Evolutionary conservation across 805 yeast genomes (phyloP).

Genomic region (Maudiozyma pseudohumilis): DNA sequence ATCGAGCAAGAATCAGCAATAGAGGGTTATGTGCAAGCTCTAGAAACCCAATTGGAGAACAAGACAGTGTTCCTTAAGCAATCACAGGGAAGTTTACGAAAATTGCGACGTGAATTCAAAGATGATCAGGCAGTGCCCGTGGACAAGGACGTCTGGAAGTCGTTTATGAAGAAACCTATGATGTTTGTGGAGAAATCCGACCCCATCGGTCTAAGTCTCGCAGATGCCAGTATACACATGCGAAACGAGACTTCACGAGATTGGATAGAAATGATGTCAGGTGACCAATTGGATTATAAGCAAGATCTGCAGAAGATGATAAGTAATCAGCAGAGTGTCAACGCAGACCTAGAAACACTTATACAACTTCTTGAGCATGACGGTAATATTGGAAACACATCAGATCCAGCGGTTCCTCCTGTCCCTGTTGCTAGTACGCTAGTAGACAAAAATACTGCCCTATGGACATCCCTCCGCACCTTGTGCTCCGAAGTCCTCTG

Average conservation of each 20-base stretch:
- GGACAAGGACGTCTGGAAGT: conserved; percentile 9
- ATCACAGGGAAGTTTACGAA: conserved; percentile 13
- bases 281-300: conserved; percentile 3
- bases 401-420: background rate
- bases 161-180: conserved; percentile 18
- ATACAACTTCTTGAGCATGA: conserved; percentile 5
- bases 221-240: conserved; percentile 9
- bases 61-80: conserved; percentile 21
- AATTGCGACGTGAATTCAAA: conserved; percentile 5
- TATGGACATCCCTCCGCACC: background rate
- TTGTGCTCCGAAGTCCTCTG: background rate
- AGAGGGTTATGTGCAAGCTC: conserved; percentile 12
- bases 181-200: conserved; percentile 26
- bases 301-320: conserved; percentile 5
- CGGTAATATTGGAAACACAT: background rate
- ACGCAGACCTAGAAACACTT: conserved; percentile 12
- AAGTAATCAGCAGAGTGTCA: conserved; percentile 11
- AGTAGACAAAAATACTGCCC: background rate
- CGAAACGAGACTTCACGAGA: conserved; percentile 14
- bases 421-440: background rate
- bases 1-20: too few relatives aligned
- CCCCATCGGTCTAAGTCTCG: conserved; percentile 24
- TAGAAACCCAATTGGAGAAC: conserved; percentile 20
- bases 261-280: conserved; percentile 6
- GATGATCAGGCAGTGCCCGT: background rate